Conservation (phyloP, 2,329 filamentous ascomycete genomes). For the Fusarium pseudocircinatum region DNA sequence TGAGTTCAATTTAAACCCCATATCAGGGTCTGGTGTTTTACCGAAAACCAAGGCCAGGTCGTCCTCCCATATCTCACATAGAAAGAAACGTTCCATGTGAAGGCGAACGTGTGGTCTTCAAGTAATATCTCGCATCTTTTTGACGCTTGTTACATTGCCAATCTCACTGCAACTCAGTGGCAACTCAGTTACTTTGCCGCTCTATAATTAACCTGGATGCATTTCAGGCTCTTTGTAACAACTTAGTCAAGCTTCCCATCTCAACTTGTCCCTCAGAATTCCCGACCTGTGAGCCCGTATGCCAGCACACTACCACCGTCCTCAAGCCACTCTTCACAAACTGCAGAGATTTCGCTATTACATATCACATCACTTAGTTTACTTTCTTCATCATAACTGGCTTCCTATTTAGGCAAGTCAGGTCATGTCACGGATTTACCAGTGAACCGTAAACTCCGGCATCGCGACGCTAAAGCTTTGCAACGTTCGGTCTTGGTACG, state of each 20-base stretch:
- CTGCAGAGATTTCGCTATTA: not conserved
- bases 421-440: not conserved
- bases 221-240: not conserved
- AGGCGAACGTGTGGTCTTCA: not conserved
- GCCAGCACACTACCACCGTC: not conserved
- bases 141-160: not conserved
- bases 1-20: not conserved
- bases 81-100: not conserved
- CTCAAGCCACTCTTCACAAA: not conserved
- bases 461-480: not conserved
- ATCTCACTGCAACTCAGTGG: not conserved
- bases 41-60: not conserved
- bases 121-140: not conserved
- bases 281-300: not conserved
- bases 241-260: not conserved
- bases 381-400: not conserved
- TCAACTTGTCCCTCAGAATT: not conserved
- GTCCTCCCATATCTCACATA: not conserved
- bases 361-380: not conserved
- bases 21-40: not conserved
- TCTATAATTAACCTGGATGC: not conserved
- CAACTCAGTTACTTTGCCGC: not conserved
- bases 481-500: not conserved
- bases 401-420: not conserved
- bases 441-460: slow-evolving; percentile 10